These are phyloP conservation scores for Penicillium olsonii DNA, from an alignment of 2,329 filamentous ascomycete species.

Conservation along the genomic window DNA sequence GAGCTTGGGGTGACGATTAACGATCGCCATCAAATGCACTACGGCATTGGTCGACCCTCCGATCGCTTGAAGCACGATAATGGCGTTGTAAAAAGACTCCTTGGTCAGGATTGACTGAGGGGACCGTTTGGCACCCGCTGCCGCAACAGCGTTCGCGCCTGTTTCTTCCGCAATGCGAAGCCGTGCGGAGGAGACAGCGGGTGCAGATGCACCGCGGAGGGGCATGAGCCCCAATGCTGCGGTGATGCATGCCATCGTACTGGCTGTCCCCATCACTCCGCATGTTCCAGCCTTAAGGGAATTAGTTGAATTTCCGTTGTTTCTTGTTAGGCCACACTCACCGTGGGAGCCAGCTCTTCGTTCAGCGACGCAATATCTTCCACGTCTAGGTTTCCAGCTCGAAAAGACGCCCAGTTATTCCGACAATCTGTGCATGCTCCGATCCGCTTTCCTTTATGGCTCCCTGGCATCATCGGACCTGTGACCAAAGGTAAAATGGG, in stretches of 20 bases:
- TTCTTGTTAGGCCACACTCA: slow-evolving; percentile 32
- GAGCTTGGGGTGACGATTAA: slow-evolving; percentile 52
- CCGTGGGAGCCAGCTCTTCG: slow-evolving; percentile 71
- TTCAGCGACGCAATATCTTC: slow-evolving; percentile 72
- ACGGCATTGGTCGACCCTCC: slow-evolving; percentile 58
- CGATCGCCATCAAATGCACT: slow-evolving; percentile 56
- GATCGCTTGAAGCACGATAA: slow-evolving; percentile 55
- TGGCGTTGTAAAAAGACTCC: slow-evolving; percentile 55
- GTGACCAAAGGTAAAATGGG: slow-evolving; percentile 69
- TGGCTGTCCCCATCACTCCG: slow-evolving; percentile 60
- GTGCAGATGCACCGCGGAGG: slow-evolving; percentile 53
- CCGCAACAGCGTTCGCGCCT: slow-evolving; percentile 50
- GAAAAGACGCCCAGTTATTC: slow-evolving; percentile 70
- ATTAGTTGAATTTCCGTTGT: neutral
- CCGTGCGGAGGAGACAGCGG: slow-evolving; percentile 54
- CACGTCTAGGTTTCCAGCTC: slow-evolving; percentile 68
- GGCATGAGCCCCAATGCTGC: slow-evolving; percentile 56
- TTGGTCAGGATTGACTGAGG: slow-evolving; percentile 49
- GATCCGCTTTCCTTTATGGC: slow-evolving; percentile 62
- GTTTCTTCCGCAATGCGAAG: slow-evolving; percentile 56
- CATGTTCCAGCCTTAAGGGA: slow-evolving; percentile 49
- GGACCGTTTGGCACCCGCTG: slow-evolving; percentile 39
- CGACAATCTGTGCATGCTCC: slow-evolving; percentile 75
- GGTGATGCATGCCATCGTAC: slow-evolving; percentile 58
- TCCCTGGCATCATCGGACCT: slow-evolving; percentile 75